Evolutionary conservation across 345 rosid genomes (phyloP).

Genomic region (Linum tenue): DNA sequence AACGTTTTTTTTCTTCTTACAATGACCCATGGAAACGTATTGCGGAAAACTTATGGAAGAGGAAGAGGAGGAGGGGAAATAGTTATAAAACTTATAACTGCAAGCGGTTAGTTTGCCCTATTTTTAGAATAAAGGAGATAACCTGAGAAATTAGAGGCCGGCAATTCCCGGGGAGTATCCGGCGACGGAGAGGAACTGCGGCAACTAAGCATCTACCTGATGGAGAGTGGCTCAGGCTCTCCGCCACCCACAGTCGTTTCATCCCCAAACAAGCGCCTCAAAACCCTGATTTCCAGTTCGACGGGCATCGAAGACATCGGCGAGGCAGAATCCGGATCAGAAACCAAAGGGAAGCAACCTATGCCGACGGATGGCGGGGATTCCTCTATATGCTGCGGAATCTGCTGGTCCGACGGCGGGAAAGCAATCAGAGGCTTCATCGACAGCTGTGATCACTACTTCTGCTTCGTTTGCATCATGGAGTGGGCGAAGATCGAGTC

Average conservation of each 20-base stretch:
- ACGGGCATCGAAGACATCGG: not conserved
- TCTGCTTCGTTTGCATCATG: constrained; percentile 57
- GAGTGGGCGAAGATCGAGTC: constrained; percentile 66
- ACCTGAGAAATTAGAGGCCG: too few species aligned
- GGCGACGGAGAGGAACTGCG: not conserved
- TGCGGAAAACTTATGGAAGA: too few species aligned
- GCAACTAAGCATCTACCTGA: not conserved
- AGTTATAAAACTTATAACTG: too few species aligned
- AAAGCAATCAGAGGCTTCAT: constrained; percentile 38
- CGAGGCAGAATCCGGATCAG: not conserved
- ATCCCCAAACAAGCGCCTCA: not conserved
- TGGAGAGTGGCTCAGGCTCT: not conserved
- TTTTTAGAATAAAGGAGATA: too few species aligned
- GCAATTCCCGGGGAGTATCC: not conserved
- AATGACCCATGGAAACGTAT: too few species aligned
- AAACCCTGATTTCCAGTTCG: not conserved
- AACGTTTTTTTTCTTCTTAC: too few species aligned
- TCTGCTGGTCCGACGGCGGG: constrained; percentile 41
- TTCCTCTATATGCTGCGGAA: constrained; percentile 28
- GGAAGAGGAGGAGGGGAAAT: too few species aligned
- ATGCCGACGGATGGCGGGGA: not conserved
- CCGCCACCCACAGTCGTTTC: not conserved
- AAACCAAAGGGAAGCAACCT: not conserved
- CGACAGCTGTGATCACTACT: constrained; percentile 52
- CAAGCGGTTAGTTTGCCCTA: too few species aligned